Conservation (phyloP, 1,284 basidiomycete genomes). For the Irpex rosettiformis region DNA sequence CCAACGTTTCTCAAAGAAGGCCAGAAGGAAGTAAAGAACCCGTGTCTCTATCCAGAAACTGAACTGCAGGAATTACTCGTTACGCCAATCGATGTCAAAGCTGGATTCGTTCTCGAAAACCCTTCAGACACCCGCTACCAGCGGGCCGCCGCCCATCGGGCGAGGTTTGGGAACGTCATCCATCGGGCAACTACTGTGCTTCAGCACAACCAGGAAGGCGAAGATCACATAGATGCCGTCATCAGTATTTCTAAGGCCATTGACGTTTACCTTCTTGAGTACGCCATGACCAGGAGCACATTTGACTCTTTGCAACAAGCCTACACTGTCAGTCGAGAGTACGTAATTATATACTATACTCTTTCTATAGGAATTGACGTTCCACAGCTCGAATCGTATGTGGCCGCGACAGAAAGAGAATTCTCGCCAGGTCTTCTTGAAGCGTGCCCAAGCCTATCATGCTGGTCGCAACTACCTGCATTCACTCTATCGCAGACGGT, state of each 20-base stretch:
- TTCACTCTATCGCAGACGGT: slow-evolving; percentile 77
- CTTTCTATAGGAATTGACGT: slow-evolving; percentile 5
- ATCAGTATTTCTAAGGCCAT: slow-evolving; percentile 66
- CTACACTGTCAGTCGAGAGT: slow-evolving; percentile 69
- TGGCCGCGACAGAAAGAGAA: slow-evolving; percentile 75
- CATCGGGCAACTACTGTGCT: slow-evolving; percentile 70
- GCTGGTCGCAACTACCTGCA: slow-evolving; percentile 73
- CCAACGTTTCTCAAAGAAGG: slow-evolving; percentile 64
- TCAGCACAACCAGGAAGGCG: slow-evolving; percentile 55
- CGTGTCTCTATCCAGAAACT: slow-evolving; percentile 55
- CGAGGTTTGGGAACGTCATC: slow-evolving; percentile 68
- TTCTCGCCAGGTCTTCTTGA: slow-evolving; percentile 72
- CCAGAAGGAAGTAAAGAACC: slow-evolving; percentile 50
- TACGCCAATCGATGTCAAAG: slow-evolving; percentile 59
- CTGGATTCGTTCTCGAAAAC: slow-evolving; percentile 76
- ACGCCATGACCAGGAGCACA: slow-evolving; percentile 59
- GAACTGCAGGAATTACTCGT: slow-evolving; percentile 68
- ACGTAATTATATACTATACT: slow-evolving; percentile 24
- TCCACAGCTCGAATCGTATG: slow-evolving; percentile 55
- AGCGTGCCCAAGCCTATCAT: slow-evolving; percentile 79
- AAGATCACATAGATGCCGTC: slow-evolving; percentile 93
- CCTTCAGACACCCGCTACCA: slow-evolving; percentile 76
- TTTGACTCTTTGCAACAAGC: slow-evolving; percentile 67
- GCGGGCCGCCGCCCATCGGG: slow-evolving; percentile 56
- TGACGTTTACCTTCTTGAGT: slow-evolving; percentile 73